phyloP scores from a whole-genome alignment of 1,284 basidiomycete genomes.

The Rhodotorula mucilaginosa region DNA sequence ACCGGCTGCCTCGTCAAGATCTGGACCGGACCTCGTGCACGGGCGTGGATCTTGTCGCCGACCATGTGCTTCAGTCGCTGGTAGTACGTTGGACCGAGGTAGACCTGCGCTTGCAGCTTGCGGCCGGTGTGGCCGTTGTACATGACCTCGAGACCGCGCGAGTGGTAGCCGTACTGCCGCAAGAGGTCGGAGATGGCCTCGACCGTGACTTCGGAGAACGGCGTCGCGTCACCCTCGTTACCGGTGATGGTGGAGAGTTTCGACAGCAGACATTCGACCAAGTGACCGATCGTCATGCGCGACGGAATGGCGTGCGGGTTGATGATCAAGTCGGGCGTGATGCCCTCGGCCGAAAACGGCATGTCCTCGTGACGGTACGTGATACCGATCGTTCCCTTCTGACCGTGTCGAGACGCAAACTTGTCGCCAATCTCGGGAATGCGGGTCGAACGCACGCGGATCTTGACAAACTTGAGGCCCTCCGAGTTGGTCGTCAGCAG shows the following conservation, averaged over 20 bases:
- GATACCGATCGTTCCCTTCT: slow-evolving; percentile 99
- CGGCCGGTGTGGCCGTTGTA: slow-evolving; percentile 95
- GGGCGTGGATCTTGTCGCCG: slow-evolving; percentile 98
- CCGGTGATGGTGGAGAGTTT: slow-evolving; percentile 96
- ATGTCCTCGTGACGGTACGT: slow-evolving; percentile 99
- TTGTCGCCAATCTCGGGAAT: slow-evolving; percentile 98
- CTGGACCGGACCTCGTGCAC: slow-evolving; percentile 94
- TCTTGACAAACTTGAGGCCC: slow-evolving; percentile 97
- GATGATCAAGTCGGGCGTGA: slow-evolving; percentile 95
- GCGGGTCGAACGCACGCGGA: slow-evolving; percentile 90
- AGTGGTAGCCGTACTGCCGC: slow-evolving; percentile 84
- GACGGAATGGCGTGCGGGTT: slow-evolving; percentile 99
- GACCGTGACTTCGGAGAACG: slow-evolving; percentile 96
- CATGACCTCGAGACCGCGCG: slow-evolving; percentile 93
- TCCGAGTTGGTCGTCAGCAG: slow-evolving; percentile 93
- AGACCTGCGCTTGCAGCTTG: slow-evolving; percentile 96
- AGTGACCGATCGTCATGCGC: slow-evolving; percentile 99
- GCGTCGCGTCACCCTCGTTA: slow-evolving; percentile 96
- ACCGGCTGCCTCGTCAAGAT: slow-evolving; percentile 97
- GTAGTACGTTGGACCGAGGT: slow-evolving; percentile 98
- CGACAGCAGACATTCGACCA: slow-evolving; percentile 95
- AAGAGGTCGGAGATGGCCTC: slow-evolving; percentile 86
- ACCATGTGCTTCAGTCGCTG: slow-evolving; percentile 99
- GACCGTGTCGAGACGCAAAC: slow-evolving; percentile 98
- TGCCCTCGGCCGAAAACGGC: slow-evolving; percentile 96